These are phyloP conservation scores for Tolypocladium album DNA, from an alignment of 2,329 filamentous ascomycete genomes.

Conservation along the genomic window DNA sequence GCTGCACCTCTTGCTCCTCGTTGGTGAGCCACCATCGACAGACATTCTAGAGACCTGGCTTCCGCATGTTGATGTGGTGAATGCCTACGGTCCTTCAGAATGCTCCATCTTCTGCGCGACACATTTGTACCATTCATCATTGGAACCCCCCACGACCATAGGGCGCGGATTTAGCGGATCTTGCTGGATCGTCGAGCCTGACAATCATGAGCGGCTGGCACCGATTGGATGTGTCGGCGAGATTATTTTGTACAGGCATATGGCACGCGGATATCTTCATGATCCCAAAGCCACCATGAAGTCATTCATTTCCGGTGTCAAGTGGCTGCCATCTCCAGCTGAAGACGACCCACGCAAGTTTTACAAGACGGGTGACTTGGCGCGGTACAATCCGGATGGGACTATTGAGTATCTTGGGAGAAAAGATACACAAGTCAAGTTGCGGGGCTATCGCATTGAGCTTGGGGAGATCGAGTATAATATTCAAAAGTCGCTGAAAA, in stretches of 20 bases:
- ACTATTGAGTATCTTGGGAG: not conserved
- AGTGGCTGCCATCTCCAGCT: not conserved
- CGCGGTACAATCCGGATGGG: not conserved
- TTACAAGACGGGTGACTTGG: constrained; percentile 8
- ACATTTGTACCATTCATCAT: constrained; percentile 1
- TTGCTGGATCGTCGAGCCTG: constrained; percentile 5
- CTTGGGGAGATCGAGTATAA: constrained; percentile 10
- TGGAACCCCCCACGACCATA: not conserved
- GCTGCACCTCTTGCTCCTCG: constrained; percentile 6
- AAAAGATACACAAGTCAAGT: constrained; percentile 6
- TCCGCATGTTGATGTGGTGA: constrained; percentile 5
- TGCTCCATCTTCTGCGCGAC: constrained; percentile 5
- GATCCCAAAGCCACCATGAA: constrained; percentile 4
- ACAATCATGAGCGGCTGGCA: not conserved
- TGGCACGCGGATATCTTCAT: constrained; percentile 30
- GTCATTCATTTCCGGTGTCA: not conserved
- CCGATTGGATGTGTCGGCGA: constrained; percentile 4
- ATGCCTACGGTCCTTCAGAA: constrained; percentile 10
- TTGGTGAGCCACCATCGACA: constrained; percentile 5
- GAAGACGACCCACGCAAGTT: constrained; percentile 3
- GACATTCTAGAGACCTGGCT: constrained; percentile 8
- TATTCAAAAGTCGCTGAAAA: not conserved
- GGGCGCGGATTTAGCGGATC: not conserved
- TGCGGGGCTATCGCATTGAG: constrained; percentile 11
- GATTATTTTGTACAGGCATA: constrained; percentile 16